These are phyloP conservation scores for Pleurozium schreberi DNA, from an alignment of 225 moss, liverwort and hornwort genomes.

Conservation along the genomic window DNA sequence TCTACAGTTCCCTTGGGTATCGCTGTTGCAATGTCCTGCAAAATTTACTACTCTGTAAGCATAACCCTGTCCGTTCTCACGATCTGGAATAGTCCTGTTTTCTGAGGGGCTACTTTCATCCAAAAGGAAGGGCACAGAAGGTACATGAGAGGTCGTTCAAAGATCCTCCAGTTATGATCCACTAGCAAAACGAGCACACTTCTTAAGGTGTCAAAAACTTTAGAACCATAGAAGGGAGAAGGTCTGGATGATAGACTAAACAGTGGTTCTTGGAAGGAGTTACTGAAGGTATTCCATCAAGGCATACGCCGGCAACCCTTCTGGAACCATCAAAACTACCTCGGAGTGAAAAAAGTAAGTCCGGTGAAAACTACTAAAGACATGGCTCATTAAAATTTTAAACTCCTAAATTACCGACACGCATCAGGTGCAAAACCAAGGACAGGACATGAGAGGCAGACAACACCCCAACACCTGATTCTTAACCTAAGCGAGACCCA, in stretches of 20 bases:
- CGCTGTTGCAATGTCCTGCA: conserved; percentile 75
- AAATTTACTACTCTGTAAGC: background rate
- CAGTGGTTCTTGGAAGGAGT: background rate
- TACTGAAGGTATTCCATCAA: background rate
- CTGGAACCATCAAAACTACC: background rate
- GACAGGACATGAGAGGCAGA: background rate
- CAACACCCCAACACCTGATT: background rate
- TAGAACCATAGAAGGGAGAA: background rate
- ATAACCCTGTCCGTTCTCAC: background rate
- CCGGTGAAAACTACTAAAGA: background rate
- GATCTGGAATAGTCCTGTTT: background rate
- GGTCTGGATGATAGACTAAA: background rate
- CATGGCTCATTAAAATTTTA: background rate
- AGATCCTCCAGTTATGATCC: background rate
- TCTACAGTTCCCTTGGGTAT: conserved; percentile 72
- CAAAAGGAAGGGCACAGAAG: background rate
- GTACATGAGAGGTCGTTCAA: background rate
- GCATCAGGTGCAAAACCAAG: background rate
- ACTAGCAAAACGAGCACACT: background rate
- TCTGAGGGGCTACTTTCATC: background rate
- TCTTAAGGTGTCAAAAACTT: background rate
- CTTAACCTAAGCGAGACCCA: background rate
- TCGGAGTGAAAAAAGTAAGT: background rate
- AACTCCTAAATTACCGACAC: background rate
- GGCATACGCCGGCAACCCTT: background rate